Conservation (phyloP, 371 early-diverging fungal species). For the Batrachochytrium dendrobatidis region DNA sequence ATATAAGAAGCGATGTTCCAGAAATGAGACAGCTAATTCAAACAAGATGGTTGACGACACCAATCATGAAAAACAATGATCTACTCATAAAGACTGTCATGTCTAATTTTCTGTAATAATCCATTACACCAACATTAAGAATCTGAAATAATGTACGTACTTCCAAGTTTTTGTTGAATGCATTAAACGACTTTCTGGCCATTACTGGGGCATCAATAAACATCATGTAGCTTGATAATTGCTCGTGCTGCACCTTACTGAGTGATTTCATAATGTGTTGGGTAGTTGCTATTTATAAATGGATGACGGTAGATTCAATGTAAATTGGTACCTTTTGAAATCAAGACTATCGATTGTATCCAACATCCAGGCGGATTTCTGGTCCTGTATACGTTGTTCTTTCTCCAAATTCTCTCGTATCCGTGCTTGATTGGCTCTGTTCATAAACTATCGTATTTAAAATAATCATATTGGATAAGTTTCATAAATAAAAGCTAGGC, state of each 20-base stretch:
- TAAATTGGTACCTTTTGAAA: no score
- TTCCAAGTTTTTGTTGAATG: not conserved
- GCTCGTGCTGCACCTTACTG: not conserved
- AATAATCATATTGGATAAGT: not conserved
- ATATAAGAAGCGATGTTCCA: no score
- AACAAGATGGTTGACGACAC: not conserved
- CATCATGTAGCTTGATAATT: not conserved
- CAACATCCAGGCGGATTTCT: not conserved
- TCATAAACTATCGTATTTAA: not conserved
- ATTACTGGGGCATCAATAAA: not conserved
- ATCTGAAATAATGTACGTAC: not conserved
- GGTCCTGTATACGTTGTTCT: not conserved
- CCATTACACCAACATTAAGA: not conserved
- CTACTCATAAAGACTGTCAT: not conserved
- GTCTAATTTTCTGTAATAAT: not conserved
- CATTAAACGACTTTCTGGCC: not conserved
- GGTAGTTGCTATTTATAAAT: no score
- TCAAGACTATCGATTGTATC: not conserved
- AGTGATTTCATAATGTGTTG: not conserved
- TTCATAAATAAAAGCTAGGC: not conserved
- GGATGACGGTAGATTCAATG: no score
- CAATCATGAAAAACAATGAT: not conserved
- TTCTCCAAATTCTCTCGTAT: slow-evolving; percentile 1
- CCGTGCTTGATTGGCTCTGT: not conserved
- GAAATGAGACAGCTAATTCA: not conserved